These are phyloP conservation scores for Elongisporangium prolatum DNA, from an alignment of 352 stramenopile species.

Conservation along the genomic window DNA sequence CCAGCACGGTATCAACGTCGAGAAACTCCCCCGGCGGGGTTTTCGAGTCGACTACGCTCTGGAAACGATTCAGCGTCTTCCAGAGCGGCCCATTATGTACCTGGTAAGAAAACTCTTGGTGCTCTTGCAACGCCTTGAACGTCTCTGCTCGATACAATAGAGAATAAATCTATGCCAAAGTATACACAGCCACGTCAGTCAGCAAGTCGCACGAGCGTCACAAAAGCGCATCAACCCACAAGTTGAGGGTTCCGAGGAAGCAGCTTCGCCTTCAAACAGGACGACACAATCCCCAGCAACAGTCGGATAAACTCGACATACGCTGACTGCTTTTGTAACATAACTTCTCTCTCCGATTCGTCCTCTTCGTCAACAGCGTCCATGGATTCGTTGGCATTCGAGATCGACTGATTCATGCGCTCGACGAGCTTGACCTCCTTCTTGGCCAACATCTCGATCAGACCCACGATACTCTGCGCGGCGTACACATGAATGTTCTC, in stretches of 20 bases:
- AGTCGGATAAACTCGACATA: constrained; percentile 81
- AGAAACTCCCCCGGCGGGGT: constrained; percentile 48
- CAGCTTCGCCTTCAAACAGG: constrained; percentile 57
- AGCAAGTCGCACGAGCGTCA: background rate
- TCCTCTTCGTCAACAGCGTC: constrained; percentile 8
- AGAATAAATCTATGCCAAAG: constrained; percentile 64
- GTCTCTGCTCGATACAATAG: constrained; percentile 64
- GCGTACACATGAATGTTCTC: constrained; percentile 74
- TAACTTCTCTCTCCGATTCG: constrained; percentile 33
- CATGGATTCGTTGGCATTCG: background rate
- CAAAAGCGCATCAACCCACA: constrained; percentile 19
- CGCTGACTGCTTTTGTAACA: constrained; percentile 47
- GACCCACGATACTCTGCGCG: constrained; percentile 56
- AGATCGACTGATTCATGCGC: constrained; percentile 33
- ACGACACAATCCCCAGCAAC: constrained; percentile 57
- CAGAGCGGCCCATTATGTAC: constrained; percentile 61
- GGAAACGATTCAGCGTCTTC: constrained; percentile 61
- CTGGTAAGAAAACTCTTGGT: constrained; percentile 53
- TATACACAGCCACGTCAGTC: background rate
- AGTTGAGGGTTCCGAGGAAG: constrained; percentile 76
- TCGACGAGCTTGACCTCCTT: constrained; percentile 58
- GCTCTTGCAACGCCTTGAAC: constrained; percentile 44
- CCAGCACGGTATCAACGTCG: constrained; percentile 58
- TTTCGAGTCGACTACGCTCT: constrained; percentile 56
- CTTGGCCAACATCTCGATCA: constrained; percentile 74